Percentiles rank a stretch among this genome's conserved stretches.
Evolutionary conservation across 306 rosid species (phyloP).

Genomic region (Corylus avellana): DNA sequence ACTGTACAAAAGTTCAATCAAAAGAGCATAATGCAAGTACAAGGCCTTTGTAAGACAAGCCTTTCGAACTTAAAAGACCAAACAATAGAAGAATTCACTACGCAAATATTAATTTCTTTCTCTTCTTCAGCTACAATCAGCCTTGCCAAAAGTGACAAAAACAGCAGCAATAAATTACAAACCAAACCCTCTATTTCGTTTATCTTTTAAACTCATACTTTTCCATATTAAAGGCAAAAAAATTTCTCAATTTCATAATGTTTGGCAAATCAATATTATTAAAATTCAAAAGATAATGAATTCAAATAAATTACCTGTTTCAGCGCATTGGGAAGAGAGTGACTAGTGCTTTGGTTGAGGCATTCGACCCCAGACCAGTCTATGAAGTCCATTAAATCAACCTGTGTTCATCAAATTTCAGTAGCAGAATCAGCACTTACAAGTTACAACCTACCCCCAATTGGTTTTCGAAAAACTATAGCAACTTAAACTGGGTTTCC

Average conservation of each 20-base stretch:
- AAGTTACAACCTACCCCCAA: neutral
- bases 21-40: neutral
- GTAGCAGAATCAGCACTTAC: constrained; percentile 14
- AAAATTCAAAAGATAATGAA: neutral
- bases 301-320: constrained; percentile 54
- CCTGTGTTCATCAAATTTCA: constrained; percentile 45
- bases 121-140: neutral
- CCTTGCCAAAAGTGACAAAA: neutral
- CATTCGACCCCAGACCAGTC: constrained; percentile 94
- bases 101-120: neutral
- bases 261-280: neutral
- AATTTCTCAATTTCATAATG: neutral
- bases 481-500: constrained; percentile 13
- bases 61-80: neutral
- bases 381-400: constrained; percentile 89
- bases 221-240: neutral
- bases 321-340: constrained; percentile 70
- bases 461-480: neutral
- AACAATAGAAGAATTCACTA: neutral
- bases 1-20: neutral
- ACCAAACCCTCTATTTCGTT: neutral
- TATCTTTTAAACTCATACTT: neutral
- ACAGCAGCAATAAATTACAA: neutral
- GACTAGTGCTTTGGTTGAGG: constrained; percentile 81
- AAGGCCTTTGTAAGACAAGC: neutral